Evolutionary conservation across 176 grass and related monocot species (phyloP).

Genomic region (Calamus simplicifolius): DNA sequence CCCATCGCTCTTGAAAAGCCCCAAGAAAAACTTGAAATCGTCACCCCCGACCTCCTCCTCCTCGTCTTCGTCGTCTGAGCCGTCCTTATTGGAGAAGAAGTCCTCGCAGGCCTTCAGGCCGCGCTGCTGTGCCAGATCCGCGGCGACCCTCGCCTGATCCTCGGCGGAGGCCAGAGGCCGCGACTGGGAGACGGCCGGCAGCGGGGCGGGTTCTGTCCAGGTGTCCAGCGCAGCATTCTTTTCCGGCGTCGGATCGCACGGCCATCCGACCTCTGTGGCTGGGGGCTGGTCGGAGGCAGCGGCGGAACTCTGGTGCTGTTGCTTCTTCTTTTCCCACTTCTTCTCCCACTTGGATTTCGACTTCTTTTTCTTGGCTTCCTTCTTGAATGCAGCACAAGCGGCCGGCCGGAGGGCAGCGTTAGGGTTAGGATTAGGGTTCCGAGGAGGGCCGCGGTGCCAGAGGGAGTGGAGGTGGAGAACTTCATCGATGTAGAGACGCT

Average conservation of each 20-base stretch:
- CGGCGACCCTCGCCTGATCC: not conserved
- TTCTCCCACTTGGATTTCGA: not conserved
- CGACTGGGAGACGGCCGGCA: not conserved
- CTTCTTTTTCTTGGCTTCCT: conserved; percentile 7
- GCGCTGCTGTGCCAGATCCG: conserved; percentile 9
- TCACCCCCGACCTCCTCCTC: conserved; percentile 27
- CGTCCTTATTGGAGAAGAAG: conserved; percentile 37
- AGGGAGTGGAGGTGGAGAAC: conserved; percentile 65
- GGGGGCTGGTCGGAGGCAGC: not conserved
- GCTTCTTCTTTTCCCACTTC: not conserved
- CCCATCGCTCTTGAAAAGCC: conserved; percentile 7
- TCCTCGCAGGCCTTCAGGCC: conserved; percentile 19
- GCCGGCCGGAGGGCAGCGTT: not conserved
- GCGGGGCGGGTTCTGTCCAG: not conserved
- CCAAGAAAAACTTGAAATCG: conserved; percentile 11
- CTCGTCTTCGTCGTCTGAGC: conserved; percentile 22
- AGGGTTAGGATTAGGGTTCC: not conserved
- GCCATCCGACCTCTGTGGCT: not conserved
- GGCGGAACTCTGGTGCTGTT: no score
- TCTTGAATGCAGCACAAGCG: not conserved
- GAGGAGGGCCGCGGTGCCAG: conserved; percentile 34
- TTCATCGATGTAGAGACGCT: conserved; percentile 34
- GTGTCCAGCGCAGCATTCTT: conserved; percentile 4
- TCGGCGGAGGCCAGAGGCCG: not conserved
- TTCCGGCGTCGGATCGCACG: conserved; percentile 10